Evolutionary conservation across 2,329 filamentous ascomycete species (phyloP).

Genomic region (Dactylonectria macrodidyma): DNA sequence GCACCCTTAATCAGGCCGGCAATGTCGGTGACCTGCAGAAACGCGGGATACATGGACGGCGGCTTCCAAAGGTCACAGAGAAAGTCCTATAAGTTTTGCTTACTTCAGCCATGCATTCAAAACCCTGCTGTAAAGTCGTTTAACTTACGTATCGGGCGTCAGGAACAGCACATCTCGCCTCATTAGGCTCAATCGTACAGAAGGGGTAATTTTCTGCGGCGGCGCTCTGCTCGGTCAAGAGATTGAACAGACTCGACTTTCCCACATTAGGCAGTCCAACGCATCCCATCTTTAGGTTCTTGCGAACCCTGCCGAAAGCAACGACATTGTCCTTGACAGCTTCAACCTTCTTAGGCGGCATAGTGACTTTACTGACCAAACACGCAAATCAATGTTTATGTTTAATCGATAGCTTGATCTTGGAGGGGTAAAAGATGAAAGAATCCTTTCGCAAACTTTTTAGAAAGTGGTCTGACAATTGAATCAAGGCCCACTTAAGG

Average conservation of each 20-base stretch:
- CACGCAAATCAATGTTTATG: too few relatives aligned
- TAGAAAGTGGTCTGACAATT: too few relatives aligned
- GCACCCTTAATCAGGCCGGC: conserved; percentile 62
- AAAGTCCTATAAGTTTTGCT: conserved; percentile 54
- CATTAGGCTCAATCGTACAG: conserved; percentile 63
- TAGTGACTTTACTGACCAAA: too few relatives aligned
- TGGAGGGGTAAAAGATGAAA: conserved; percentile 18
- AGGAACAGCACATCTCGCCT: conserved; percentile 61
- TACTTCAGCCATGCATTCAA: conserved; percentile 20
- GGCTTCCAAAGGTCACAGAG: conserved; percentile 62
- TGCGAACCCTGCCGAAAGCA: conserved; percentile 60
- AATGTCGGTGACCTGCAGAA: conserved; percentile 62
- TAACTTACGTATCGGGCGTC: conserved; percentile 61
- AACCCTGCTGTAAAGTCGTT: too few relatives aligned
- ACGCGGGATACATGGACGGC: conserved; percentile 61
- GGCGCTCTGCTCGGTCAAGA: conserved; percentile 62
- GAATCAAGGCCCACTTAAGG: too few relatives aligned
- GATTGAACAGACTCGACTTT: conserved; percentile 62
- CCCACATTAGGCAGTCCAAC: conserved; percentile 63
- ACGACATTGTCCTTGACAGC: conserved; percentile 60
- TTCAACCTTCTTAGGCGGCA: conserved; percentile 61
- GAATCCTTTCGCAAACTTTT: conserved; percentile 38
- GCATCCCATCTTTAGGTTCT: conserved; percentile 64
- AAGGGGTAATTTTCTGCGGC: conserved; percentile 63
- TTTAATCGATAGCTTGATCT: too few relatives aligned